Evolutionary conservation across 495 filamentous ascomycete species (phyloP), one percentile per base, ranked within the genome.

Genomic region (Penicillium chermesinum): DNA sequence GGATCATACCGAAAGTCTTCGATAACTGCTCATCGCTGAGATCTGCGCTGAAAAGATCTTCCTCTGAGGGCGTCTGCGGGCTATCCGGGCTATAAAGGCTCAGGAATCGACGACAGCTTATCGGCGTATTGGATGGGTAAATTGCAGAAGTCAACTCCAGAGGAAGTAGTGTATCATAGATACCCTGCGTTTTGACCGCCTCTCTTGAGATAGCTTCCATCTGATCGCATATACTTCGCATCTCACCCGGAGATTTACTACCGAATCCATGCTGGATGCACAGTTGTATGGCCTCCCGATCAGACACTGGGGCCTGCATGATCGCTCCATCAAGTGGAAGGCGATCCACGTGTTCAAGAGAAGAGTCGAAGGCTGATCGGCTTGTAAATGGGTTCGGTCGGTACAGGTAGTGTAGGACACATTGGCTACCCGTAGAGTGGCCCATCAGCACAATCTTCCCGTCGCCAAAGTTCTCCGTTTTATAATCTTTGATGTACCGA

Each of bases 31-130:
- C 71, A 43, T 86, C 82, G 0, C 63, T 58, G 9, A 95, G 64
- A 63, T 91, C 87, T n/a, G 84, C 85, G 41, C 83, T 87, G 67
- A 95, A 96, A 53, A 85, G 83, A 61, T 96, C 91, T 62, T 96
- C 91, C 35, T 86, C 86, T 3, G 86, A 85, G 0, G 69, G 73
- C 17, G 63, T 41, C 55, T 80, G 50, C 22, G 75, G 62, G 36
- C 64, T 66, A 18, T 73, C 73, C 0, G 73, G 71, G 38, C 74
- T 81, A 8, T 76, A 75, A 12, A 96, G 70, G 49, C 79, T 79
- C 21, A 81, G 58, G 75, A 85, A 88, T 35, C 91, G 59, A 63
- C 30, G 85, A 81, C 54, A 38, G 75, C 64, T 82, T 15, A 91
- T 68, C 1, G 84, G 81, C 0, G 73, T 74, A 36, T 65, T 60